Percentiles rank a stretch among this genome's conserved stretches.
Conservation (phyloP, 176 grass and related monocot species). For the Areca catechu region DNA sequence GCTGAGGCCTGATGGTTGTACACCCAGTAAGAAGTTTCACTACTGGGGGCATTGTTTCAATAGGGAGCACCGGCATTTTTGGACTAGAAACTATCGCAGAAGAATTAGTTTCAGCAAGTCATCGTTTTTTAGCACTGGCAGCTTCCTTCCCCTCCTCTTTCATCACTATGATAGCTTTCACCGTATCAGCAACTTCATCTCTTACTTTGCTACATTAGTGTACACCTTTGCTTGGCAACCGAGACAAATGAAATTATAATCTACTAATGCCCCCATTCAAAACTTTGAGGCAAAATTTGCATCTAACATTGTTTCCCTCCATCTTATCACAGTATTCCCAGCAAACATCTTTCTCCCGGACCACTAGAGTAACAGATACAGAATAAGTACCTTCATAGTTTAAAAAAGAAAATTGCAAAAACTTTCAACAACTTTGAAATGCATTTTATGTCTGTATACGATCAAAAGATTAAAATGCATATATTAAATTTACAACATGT, state of each 20-base stretch:
- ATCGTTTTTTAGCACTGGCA: constrained; percentile 48
- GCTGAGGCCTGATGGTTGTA: constrained; percentile 21
- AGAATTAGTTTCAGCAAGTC: constrained; percentile 26
- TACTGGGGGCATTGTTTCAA: constrained; percentile 27
- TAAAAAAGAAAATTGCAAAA: background rate
- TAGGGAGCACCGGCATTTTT: constrained; percentile 21
- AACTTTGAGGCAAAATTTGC: constrained; percentile 82
- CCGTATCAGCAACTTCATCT: constrained; percentile 55
- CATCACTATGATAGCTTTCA: constrained; percentile 61
- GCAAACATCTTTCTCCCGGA: constrained; percentile 83
- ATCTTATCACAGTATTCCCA: constrained; percentile 96
- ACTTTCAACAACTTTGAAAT: background rate
- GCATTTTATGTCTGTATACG: background rate
- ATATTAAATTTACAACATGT: too few species aligned
- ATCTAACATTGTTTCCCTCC: constrained; percentile 88
- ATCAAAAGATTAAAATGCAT: too few species aligned
- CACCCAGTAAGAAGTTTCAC: constrained; percentile 17
- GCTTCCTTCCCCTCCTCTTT: constrained; percentile 77
- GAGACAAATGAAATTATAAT: constrained; percentile 86
- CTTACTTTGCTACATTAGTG: constrained; percentile 66
- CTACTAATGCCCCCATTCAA: constrained; percentile 87
- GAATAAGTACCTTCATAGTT: background rate
- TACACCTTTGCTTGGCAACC: constrained; percentile 76
- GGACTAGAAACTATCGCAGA: constrained; percentile 5
- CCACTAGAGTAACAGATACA: constrained; percentile 27